phyloP scores from a whole-genome alignment of 1,284 basidiomycete species.

The Puccinia brachypodii region DNA sequence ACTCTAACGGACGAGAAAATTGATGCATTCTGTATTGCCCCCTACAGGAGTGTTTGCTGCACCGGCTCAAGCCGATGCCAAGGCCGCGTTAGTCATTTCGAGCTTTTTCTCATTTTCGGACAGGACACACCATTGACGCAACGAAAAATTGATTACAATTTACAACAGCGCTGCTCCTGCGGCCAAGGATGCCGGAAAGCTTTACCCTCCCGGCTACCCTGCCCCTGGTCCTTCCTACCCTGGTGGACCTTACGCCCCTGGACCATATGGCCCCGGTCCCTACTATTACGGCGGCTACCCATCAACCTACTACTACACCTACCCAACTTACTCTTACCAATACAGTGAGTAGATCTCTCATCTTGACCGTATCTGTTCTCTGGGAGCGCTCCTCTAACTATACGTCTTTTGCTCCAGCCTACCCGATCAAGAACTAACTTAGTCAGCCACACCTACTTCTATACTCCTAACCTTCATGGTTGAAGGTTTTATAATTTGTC shows the following conservation, averaged over 20 bases:
- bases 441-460: background rate
- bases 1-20: background rate
- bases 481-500: background rate
- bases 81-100: background rate
- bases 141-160: too few species aligned
- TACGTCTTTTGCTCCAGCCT: background rate
- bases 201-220: background rate
- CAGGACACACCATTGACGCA: background rate
- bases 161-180: background rate
- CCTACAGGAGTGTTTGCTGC: background rate
- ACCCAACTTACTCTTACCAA: background rate
- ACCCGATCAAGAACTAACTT: background rate
- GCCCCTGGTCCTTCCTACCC: background rate
- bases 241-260: background rate
- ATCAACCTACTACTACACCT: background rate
- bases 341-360: background rate
- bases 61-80: background rate
- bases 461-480: background rate
- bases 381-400: background rate
- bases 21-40: background rate
- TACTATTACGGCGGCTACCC: background rate
- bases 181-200: background rate
- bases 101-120: background rate
- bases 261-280: background rate
- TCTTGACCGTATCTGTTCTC: background rate